These are phyloP conservation scores for Naegleria lovaniensis DNA, from an alignment of 208 protist genomes.

Conservation along the genomic window DNA sequence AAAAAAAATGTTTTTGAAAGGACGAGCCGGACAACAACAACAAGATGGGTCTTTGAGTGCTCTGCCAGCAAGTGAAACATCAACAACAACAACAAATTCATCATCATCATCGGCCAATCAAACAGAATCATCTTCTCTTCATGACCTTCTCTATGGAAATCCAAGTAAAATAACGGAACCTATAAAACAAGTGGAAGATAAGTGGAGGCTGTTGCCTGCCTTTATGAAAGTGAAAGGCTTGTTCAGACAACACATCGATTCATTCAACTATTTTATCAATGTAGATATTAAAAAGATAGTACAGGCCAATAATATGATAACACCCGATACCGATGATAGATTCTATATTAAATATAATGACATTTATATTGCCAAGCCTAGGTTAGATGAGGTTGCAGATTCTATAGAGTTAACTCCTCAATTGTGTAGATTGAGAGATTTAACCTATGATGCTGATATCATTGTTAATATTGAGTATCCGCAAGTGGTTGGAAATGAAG, in stretches of 20 bases:
- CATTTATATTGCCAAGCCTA: conserved; percentile 56
- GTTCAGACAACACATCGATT: conserved; percentile 83
- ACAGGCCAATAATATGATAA: conserved; percentile 69
- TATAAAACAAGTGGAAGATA: conserved; percentile 59
- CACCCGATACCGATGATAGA: conserved; percentile 58
- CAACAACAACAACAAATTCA: neutral
- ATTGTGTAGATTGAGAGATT: conserved; percentile 88
- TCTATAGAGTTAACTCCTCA: conserved; percentile 58
- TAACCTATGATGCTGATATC: conserved; percentile 90
- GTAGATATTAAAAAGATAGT: conserved; percentile 84
- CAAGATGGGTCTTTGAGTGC: no score
- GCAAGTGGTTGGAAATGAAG: conserved; percentile 50
- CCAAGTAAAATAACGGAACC: conserved; percentile 43
- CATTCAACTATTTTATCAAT: conserved; percentile 87
- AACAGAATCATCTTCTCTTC: neutral
- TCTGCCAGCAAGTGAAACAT: no score
- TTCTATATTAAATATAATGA: conserved; percentile 64
- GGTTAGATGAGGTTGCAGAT: conserved; percentile 50
- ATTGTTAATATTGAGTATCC: conserved; percentile 67
- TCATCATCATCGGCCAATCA: neutral
- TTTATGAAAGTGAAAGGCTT: conserved; percentile 81
- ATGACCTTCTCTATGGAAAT: neutral
- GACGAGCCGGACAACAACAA: no score
- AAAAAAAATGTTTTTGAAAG: no score
- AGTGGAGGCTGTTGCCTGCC: conserved; percentile 80